A percentile compares a stretch with the other conserved stretches of the same genome.
These are phyloP conservation scores for Orbilia oligospora DNA, from an alignment of 2,329 filamentous ascomycete genomes.

Conservation along the genomic window DNA sequence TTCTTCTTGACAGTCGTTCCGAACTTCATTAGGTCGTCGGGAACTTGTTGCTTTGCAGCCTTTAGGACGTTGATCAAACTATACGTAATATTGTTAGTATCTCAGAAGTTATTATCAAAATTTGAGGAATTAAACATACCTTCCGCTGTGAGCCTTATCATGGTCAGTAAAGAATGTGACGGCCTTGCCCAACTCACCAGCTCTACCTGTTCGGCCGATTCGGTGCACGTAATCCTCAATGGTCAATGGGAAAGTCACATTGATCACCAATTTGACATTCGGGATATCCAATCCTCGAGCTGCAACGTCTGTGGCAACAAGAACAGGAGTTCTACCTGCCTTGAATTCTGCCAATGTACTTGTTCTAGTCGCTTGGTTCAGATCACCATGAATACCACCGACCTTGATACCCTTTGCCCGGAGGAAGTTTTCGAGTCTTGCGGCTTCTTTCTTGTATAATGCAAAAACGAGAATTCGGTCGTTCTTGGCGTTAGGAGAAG, in stretches of 20 bases:
- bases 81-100: conserved; percentile 62
- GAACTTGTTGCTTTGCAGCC: conserved; percentile 90
- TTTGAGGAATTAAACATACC: conserved; percentile 73
- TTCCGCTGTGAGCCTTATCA: conserved; percentile 91
- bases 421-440: conserved; percentile 86
- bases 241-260: conserved; percentile 93
- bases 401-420: conserved; percentile 83
- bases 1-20: conserved; percentile 99
- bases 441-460: conserved; percentile 98
- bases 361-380: conserved; percentile 89
- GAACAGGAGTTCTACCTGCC: conserved; percentile 81
- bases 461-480: conserved; percentile 95
- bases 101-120: conserved; percentile 54
- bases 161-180: conserved; percentile 96
- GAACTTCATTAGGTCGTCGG: conserved; percentile 92
- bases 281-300: conserved; percentile 95
- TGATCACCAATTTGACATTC: conserved; percentile 93
- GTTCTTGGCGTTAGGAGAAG: conserved; percentile 78
- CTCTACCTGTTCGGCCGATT: conserved; percentile 93
- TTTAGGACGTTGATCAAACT: conserved; percentile 90
- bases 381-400: conserved; percentile 91
- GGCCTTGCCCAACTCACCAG: conserved; percentile 87
- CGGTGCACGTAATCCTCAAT: conserved; percentile 98
- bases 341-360: conserved; percentile 93
- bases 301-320: conserved; percentile 96